These are phyloP conservation scores for Lathyrus oleraceus DNA, from an alignment of 306 rosid genomes.

Conservation along the genomic window DNA sequence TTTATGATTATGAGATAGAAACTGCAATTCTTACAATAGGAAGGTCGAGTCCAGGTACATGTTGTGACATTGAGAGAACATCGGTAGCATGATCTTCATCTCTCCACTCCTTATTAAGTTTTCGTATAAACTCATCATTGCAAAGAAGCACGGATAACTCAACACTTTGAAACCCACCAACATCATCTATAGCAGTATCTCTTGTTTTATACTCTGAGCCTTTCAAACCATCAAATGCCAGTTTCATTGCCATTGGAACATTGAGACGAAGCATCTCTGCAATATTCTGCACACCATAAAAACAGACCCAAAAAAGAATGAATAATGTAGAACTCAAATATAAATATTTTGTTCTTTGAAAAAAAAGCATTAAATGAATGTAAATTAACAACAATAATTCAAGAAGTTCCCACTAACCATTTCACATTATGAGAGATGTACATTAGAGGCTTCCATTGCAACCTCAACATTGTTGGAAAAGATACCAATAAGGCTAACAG, in stretches of 20 bases:
- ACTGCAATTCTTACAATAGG: conserved; percentile 64
- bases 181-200: conserved; percentile 61
- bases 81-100: conserved; percentile 83
- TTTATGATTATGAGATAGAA: conserved; percentile 29
- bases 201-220: conserved; percentile 64
- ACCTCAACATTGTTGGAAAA: no score
- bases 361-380: background rate
- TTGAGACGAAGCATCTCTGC: conserved; percentile 78
- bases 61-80: conserved; percentile 87
- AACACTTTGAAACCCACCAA: conserved; percentile 71
- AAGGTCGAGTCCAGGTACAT: conserved; percentile 68
- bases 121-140: conserved; percentile 71
- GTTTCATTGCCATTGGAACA: conserved; percentile 75
- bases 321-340: conserved; percentile 14
- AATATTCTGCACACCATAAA: conserved; percentile 55
- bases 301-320: conserved; percentile 16
- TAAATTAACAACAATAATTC: background rate
- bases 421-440: background rate
- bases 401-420: background rate
- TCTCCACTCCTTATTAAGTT: conserved; percentile 93
- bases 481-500: no score
- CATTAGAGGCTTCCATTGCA: no score
- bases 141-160: conserved; percentile 84
- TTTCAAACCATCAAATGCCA: conserved; percentile 69
- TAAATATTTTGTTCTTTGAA: background rate